These are phyloP conservation scores for Cladosporium colombiae DNA, from an alignment of 2,329 filamentous ascomycete genomes.

Conservation along the genomic window DNA sequence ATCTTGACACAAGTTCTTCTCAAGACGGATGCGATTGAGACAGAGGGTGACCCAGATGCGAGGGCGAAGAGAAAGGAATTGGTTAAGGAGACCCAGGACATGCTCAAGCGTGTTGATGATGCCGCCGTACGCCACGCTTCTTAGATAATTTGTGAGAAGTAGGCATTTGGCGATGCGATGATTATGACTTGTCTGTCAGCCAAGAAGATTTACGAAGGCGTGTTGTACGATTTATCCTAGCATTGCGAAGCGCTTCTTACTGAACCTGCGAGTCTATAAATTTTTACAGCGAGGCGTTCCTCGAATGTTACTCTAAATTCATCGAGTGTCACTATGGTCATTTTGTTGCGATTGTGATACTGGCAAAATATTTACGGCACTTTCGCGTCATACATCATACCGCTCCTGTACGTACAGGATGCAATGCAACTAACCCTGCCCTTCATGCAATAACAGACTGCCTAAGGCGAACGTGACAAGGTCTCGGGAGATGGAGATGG, in stretches of 20 bases:
- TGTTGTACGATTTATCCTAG: conserved; percentile 1
- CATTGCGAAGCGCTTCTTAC: conserved; percentile 13
- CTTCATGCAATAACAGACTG: background rate
- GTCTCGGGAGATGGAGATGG: background rate
- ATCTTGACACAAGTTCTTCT: conserved; percentile 74
- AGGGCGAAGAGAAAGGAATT: conserved; percentile 68
- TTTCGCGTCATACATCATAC: background rate
- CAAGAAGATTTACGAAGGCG: background rate
- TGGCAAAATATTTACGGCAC: background rate
- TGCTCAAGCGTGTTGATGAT: conserved; percentile 65
- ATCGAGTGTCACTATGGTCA: background rate
- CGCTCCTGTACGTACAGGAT: background rate
- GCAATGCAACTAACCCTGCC: background rate
- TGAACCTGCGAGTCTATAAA: conserved; percentile 57
- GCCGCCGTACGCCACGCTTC: conserved; percentile 23
- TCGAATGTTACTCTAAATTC: conserved; percentile 30
- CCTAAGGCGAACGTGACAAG: background rate
- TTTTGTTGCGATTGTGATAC: background rate
- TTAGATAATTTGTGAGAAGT: conserved; percentile 6
- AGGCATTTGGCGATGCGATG: background rate
- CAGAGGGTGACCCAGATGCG: conserved; percentile 66
- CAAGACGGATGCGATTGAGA: conserved; percentile 76
- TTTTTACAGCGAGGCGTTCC: conserved; percentile 61
- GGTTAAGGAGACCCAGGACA: conserved; percentile 68
- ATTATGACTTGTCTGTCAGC: conserved; percentile 11